Conservation (phyloP, 305 asterid species). For the Solanum aculeatissimum region DNA sequence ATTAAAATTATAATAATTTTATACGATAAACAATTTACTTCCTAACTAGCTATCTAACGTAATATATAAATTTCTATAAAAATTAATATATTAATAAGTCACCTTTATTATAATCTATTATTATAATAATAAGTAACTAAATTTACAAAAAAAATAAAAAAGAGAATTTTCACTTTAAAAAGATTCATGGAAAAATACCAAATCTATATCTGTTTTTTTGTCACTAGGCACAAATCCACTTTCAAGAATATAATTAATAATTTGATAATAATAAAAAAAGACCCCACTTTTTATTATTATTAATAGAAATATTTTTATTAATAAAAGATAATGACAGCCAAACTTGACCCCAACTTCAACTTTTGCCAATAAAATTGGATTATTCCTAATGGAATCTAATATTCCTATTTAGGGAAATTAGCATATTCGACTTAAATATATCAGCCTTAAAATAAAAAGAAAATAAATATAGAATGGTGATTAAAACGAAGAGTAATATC, state of each 20-base stretch:
- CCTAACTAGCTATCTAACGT: no score
- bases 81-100: no score
- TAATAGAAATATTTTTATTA: no score
- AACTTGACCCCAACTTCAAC: neutral
- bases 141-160: neutral
- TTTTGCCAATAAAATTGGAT: neutral
- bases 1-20: no score
- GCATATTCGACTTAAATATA: neutral
- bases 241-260: neutral
- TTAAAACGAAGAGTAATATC: no score
- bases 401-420: neutral
- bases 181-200: neutral
- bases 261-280: neutral
- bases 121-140: no score
- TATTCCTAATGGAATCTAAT: neutral
- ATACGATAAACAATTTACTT: no score
- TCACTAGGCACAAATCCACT: neutral
- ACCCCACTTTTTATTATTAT: neutral
- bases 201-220: neutral
- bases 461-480: no score
- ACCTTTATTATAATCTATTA: no score
- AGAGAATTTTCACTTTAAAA: neutral
- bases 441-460: no score
- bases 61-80: no score
- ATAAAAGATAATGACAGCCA: neutral